These are phyloP conservation scores for Buxus sempervirens DNA, from an alignment of 164 flowering plant species.

Conservation along the genomic window DNA sequence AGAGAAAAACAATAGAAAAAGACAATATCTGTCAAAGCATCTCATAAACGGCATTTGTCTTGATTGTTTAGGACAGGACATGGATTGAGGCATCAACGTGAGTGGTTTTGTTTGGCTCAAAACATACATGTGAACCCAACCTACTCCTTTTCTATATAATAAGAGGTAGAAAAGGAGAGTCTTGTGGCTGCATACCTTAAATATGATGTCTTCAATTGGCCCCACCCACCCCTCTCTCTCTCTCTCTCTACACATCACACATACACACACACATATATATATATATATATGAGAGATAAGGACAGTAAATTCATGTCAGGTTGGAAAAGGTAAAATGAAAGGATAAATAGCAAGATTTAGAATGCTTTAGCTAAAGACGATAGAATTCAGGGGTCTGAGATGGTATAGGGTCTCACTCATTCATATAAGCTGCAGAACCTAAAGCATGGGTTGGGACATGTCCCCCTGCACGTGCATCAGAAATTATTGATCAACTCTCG, in stretches of 20 bases:
- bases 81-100: constrained; percentile 16
- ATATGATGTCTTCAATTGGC: too few relatives aligned
- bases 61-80: constrained; percentile 26
- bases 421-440: constrained; percentile 16
- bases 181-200: neutral
- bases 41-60: constrained; percentile 4
- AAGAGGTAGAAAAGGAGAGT: neutral
- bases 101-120: constrained; percentile 26
- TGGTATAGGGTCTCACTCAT: constrained; percentile 8
- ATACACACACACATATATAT: too few relatives aligned
- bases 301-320: too few relatives aligned
- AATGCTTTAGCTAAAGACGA: neutral
- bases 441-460: constrained; percentile 35
- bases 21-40: too few relatives aligned
- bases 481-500: constrained; percentile 24
- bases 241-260: too few relatives aligned
- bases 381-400: constrained; percentile 4
- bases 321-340: too few relatives aligned
- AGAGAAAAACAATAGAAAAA: too few relatives aligned
- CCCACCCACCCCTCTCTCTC: too few relatives aligned
- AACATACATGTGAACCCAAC: constrained; percentile 22
- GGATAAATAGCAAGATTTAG: neutral
- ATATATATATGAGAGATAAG: too few relatives aligned
- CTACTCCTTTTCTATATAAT: constrained; percentile 1
- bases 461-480: constrained; percentile 14